phyloP scores from a whole-genome alignment of 1,284 basidiomycete genomes.

The Fomitiporia mediterranea region DNA sequence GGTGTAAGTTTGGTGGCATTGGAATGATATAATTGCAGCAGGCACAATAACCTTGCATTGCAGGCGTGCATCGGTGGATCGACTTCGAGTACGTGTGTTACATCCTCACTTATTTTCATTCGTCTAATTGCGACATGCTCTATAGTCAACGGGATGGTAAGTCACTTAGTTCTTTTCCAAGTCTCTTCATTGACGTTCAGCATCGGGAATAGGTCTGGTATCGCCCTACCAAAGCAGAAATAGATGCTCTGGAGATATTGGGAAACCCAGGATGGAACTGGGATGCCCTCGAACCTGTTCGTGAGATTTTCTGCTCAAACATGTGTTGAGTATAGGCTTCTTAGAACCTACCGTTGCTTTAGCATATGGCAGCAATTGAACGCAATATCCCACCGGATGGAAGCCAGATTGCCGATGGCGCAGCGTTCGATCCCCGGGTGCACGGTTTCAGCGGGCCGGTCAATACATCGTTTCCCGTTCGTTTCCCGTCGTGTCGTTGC shows the following conservation, averaged over 20 bases:
- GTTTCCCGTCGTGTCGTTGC: background rate
- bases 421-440: conserved; percentile 19
- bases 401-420: conserved; percentile 24
- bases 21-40: too few species aligned
- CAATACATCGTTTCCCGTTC: conserved; percentile 25
- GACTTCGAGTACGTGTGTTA: conserved; percentile 14
- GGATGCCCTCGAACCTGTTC: conserved; percentile 18
- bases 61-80: conserved; percentile 16
- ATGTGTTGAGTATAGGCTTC: background rate
- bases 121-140: background rate
- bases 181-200: background rate
- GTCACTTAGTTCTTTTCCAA: background rate
- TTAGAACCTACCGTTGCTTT: background rate
- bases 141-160: conserved; percentile 15
- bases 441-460: conserved; percentile 25
- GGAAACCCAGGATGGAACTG: conserved; percentile 24
- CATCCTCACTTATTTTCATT: background rate
- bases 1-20: conserved; percentile 3
- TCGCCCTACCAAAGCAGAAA: conserved; percentile 20
- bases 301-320: background rate
- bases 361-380: conserved; percentile 14
- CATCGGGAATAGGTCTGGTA: conserved; percentile 11
- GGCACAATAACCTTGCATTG: background rate
- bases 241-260: conserved; percentile 18
- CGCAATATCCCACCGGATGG: conserved; percentile 22